Base-by-base conservation (phyloP, 2,329 filamentous ascomycete genomes). In the Fusarium dlaminii region DNA sequence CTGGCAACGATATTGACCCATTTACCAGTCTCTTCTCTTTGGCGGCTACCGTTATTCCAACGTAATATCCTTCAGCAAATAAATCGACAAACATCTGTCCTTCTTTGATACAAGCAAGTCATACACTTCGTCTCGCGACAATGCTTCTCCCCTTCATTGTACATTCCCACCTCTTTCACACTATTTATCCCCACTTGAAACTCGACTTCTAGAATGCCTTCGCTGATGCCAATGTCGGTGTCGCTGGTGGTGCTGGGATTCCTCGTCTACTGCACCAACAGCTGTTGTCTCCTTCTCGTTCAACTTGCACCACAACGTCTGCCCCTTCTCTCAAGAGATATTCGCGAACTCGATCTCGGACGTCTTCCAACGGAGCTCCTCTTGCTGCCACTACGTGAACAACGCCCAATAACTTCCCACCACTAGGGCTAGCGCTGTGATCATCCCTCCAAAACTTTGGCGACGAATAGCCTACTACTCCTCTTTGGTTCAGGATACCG, bases 361-460 rank as follows among this genome's bases (percentile, higher is more conserved):
- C 94, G 71, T 98, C 95, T 77, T 97, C 94, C 63, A 95, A 80
- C 76, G 95, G 91, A 6, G 92, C 90, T 6, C 88, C 90, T 30
- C 90, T 89, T 2, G 91, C 90, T 2, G 94, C 94, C 68, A 94
- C 90, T 43, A 98, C 89, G 79, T 98, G 96, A 69, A 98, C 95
- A 3, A 96, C 92, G 5, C 96, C 96, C 18, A 95, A 84, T 5
- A 98, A 87, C 71, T 86, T 89, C 65, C 87, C 85, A 5, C 82
- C 84, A 7, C 81, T 79, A 29, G 84, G 83, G 14, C 80, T 83
- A 8, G 83, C 82, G 24, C 82, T 83, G 17, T 89, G 84, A 70
- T 97, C 95, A 76, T 97, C 94, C 20, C 96, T 85, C 96, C 96
- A 99, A 80, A 98, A 98, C 77, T 95, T 93, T 13, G 96, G 95